Evolutionary conservation across 768 basidiomycete genomes (phyloP).

Genomic region (Suillus placidus): DNA sequence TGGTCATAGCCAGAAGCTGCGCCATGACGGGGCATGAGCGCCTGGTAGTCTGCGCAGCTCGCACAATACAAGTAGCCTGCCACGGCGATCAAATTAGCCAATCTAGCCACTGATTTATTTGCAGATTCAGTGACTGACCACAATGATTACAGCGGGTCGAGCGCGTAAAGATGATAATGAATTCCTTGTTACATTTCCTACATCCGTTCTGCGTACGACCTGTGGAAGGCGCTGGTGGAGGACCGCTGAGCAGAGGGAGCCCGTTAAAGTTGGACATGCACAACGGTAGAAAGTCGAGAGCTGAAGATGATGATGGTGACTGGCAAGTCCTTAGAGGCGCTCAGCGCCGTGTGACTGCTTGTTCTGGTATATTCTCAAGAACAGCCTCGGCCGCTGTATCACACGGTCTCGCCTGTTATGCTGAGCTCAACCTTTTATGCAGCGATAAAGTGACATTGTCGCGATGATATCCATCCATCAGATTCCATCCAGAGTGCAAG

Average conservation of each 20-base stretch:
- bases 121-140: conserved; percentile 45
- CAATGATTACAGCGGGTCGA: conserved; percentile 75
- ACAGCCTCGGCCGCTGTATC: not conserved
- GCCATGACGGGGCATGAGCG: conserved; percentile 66
- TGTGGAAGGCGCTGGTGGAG: conserved; percentile 45
- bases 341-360: not conserved
- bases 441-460: too few species aligned
- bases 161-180: conserved; percentile 65
- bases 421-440: not conserved
- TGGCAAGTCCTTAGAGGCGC: not conserved
- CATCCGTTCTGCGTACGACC: conserved; percentile 45
- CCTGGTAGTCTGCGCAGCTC: conserved; percentile 75
- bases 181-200: conserved; percentile 76
- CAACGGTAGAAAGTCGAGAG: not conserved
- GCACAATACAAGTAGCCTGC: conserved; percentile 74
- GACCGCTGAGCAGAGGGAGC: conserved; percentile 73
- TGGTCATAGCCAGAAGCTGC: conserved; percentile 63
- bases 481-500: too few species aligned
- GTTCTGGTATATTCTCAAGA: not conserved
- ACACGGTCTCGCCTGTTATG: not conserved
- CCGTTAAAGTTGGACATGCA: conserved; percentile 34
- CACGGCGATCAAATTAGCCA: not conserved
- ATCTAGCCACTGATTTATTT: not conserved
- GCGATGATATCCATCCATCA: too few species aligned
- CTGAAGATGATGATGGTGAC: not conserved